Percentiles rank a stretch among this genome's conserved stretches.
phyloP scores from a whole-genome alignment of 257 asterid genomes.

The Avicennia marina region DNA sequence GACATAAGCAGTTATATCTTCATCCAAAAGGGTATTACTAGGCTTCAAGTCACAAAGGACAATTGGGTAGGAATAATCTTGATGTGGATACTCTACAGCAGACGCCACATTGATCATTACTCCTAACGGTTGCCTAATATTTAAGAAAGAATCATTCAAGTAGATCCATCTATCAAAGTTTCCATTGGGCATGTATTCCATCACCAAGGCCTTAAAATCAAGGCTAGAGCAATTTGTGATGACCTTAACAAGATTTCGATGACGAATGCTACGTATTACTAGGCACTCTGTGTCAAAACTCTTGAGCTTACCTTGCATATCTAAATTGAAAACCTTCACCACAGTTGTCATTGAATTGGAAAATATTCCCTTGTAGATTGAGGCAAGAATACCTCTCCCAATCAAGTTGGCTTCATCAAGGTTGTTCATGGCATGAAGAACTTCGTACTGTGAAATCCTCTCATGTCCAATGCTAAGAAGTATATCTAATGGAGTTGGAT shows the following conservation, averaged over 20 bases:
- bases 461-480: not conserved
- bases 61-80: no score
- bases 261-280: not conserved
- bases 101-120: no score
- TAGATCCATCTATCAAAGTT: no score
- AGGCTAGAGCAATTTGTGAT: not conserved
- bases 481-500: not conserved
- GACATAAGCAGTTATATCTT: no score
- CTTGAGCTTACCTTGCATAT: not conserved
- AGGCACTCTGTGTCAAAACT: not conserved
- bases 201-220: slow-evolving; percentile 6
- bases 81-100: no score
- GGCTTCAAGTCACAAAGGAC: no score
- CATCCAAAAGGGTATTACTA: no score
- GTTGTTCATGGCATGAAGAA: not conserved
- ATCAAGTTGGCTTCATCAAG: not conserved
- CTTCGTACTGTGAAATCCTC: not conserved
- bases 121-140: no score
- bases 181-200: not conserved
- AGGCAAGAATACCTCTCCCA: not conserved
- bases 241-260: not conserved
- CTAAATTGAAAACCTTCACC: not conserved
- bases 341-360: not conserved
- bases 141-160: no score
- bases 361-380: not conserved